Percentiles rank a stretch among this genome's conserved stretches.
Conservation (phyloP, 257 asterid genomes). For the Prunella vulgaris region DNA sequence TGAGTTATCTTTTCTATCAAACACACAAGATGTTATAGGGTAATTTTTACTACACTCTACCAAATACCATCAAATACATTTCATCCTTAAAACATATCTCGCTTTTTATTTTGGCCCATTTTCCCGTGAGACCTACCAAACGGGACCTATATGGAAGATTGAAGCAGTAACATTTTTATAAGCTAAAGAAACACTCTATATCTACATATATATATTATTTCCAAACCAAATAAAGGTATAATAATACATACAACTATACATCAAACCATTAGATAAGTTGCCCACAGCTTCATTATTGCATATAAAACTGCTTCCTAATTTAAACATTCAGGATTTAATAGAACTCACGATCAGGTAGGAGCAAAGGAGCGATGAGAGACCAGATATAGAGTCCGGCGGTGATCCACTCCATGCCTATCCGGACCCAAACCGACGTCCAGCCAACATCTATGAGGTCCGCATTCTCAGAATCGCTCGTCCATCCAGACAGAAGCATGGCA, state of each 20-base stretch:
- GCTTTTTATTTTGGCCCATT: too few relatives aligned
- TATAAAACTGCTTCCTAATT: background rate
- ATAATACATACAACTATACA: background rate
- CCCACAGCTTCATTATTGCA: background rate
- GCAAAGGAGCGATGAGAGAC: slow-evolving; percentile 85
- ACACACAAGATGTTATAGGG: too few relatives aligned
- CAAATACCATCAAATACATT: too few relatives aligned
- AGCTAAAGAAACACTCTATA: background rate
- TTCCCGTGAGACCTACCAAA: too few relatives aligned
- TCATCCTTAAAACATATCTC: too few relatives aligned
- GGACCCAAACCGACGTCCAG: slow-evolving; percentile 96
- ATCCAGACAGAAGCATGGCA: slow-evolving; percentile 95
- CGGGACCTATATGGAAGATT: too few relatives aligned
- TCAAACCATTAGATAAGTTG: background rate
- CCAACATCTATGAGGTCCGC: slow-evolving; percentile 80
- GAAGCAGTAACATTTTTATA: too few relatives aligned
- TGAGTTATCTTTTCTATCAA: too few relatives aligned
- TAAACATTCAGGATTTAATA: slow-evolving; percentile 21
- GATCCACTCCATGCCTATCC: slow-evolving; percentile 76
- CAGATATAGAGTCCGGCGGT: slow-evolving; percentile 83
- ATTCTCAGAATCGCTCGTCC: slow-evolving; percentile 73
- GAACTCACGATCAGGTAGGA: slow-evolving; percentile 81
- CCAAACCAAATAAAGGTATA: slow-evolving; percentile 4
- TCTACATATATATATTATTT: background rate
- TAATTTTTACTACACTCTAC: too few relatives aligned